Conservation (phyloP, 2,329 filamentous ascomycete genomes). For the Aureobasidium sp. region DNA sequence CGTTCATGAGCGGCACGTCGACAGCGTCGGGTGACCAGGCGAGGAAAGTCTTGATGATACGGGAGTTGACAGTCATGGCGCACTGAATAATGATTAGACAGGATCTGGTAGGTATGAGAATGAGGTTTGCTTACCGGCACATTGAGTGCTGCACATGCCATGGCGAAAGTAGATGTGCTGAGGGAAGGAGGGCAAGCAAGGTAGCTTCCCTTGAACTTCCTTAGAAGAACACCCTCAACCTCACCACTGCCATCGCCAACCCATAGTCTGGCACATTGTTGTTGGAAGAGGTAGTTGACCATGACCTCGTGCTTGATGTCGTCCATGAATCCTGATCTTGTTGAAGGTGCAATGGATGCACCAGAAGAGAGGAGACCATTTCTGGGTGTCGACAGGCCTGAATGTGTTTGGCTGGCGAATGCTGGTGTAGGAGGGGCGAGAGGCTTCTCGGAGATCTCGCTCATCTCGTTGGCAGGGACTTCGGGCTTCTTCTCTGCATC, state of each 20-base stretch:
- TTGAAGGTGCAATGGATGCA: conserved; percentile 35
- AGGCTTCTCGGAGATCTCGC: conserved; percentile 31
- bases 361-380: conserved; percentile 42
- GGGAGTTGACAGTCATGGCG: conserved; percentile 72
- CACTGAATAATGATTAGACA: conserved; percentile 39
- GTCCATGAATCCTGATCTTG: conserved; percentile 41
- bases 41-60: conserved; percentile 70
- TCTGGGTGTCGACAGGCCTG: conserved; percentile 30
- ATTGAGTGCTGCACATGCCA: conserved; percentile 60
- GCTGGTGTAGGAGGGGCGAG: conserved; percentile 9
- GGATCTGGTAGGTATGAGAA: neutral
- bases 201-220: conserved; percentile 60
- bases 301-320: conserved; percentile 76
- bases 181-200: conserved; percentile 64
- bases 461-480: conserved; percentile 4
- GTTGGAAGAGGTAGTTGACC: conserved; percentile 75
- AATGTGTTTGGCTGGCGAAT: conserved; percentile 17
- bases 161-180: conserved; percentile 53
- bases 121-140: conserved; percentile 48
- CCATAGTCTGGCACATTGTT: conserved; percentile 68
- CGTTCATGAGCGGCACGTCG: conserved; percentile 68
- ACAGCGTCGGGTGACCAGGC: conserved; percentile 64
- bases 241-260: conserved; percentile 60
- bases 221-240: conserved; percentile 63
- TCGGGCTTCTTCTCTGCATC: conserved; percentile 22